Conservation (phyloP, 139 green algal genomes). For the Ostreobium quekettii region DNA sequence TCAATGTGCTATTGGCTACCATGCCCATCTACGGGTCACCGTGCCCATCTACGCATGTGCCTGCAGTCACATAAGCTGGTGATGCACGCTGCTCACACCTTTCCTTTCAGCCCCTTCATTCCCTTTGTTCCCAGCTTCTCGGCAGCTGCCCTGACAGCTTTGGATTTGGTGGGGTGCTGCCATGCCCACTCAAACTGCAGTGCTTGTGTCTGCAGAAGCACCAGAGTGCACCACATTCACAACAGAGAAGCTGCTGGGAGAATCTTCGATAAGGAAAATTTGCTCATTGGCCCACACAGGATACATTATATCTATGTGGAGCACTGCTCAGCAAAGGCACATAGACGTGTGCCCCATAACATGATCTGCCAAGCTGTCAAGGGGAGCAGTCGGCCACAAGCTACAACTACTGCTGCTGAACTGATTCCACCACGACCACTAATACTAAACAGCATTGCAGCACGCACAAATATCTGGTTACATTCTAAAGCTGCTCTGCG, state of each 20-base stretch:
- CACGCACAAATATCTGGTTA: too few relatives aligned
- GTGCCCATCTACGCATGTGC: background rate
- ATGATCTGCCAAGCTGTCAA: too few relatives aligned
- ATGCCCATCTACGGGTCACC: background rate
- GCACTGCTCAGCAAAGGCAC: background rate
- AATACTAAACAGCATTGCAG: too few relatives aligned
- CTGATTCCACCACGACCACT: too few relatives aligned
- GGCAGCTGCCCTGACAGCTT: constrained; percentile 36
- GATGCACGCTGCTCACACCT: constrained; percentile 38
- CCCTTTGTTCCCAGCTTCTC: constrained; percentile 27
- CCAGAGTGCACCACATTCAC: background rate
- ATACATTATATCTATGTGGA: background rate
- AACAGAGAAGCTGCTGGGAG: background rate
- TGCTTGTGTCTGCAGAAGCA: constrained; percentile 48
- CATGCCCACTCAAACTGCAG: constrained; percentile 97
- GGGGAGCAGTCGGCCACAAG: too few relatives aligned
- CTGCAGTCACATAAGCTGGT: background rate
- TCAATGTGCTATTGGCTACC: background rate
- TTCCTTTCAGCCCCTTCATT: constrained; percentile 49
- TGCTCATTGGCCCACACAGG: background rate
- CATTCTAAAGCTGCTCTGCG: background rate
- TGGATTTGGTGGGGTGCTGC: constrained; percentile 73
- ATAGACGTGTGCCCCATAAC: background rate
- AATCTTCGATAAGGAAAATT: background rate
- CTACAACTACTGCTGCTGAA: too few relatives aligned